A percentile compares a stretch with the other conserved stretches of the same genome.
Evolutionary conservation across 1,284 basidiomycete genomes (phyloP).

Genomic region (Ustilago curta): DNA sequence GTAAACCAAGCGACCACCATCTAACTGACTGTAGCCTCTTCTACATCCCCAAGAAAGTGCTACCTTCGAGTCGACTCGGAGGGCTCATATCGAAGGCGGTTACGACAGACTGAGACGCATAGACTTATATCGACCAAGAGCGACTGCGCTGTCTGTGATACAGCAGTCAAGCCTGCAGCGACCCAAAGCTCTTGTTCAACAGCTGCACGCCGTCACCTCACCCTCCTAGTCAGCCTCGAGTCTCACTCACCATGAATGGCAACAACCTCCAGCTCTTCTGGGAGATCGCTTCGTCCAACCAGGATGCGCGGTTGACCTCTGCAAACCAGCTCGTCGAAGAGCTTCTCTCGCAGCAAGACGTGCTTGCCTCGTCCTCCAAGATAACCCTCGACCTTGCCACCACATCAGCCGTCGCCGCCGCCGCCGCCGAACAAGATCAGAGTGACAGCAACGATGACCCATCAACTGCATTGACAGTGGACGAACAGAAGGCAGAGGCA

Average conservation of each 20-base stretch:
- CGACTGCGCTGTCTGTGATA: no score
- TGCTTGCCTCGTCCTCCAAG: conserved; percentile 46
- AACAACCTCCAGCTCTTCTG: conserved; percentile 88
- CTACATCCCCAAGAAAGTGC: no score
- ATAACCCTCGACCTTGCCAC: conserved; percentile 42
- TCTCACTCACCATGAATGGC: conserved; percentile 75
- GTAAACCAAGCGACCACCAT: no score
- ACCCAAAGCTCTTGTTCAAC: not conserved
- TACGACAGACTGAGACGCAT: no score
- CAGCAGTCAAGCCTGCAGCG: not conserved
- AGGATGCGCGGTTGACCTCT: conserved; percentile 83
- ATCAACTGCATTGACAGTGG: conserved; percentile 11
- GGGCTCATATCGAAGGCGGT: no score
- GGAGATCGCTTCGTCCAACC: conserved; percentile 86
- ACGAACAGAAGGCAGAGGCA: conserved; percentile 53
- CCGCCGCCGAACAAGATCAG: conserved; percentile 70
- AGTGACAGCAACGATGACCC: conserved; percentile 58
- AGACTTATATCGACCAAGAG: no score
- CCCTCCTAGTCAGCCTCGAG: not conserved
- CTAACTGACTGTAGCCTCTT: no score
- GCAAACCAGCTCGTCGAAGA: conserved; percentile 84
- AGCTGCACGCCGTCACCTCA: no score
- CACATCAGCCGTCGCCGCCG: conserved; percentile 61
- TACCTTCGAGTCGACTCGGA: no score
- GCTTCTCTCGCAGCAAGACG: conserved; percentile 70